Base-by-base conservation (phyloP, 345 rosid genomes). In the Heritiera fomes region DNA sequence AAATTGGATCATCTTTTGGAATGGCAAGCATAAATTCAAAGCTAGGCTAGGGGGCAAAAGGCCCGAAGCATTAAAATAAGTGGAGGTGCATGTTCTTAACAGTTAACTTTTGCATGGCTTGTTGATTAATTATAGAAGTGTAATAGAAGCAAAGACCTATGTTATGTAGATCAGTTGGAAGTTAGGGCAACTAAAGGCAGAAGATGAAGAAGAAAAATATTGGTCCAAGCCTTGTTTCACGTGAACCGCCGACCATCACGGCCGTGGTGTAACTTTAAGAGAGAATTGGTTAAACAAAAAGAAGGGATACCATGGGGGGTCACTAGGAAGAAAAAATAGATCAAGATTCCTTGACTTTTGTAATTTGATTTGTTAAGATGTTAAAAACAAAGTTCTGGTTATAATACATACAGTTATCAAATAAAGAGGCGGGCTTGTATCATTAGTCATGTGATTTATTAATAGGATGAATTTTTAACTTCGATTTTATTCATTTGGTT, bases 191-290 rank as follows among this genome's bases (percentile, higher is more conserved):
- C 15, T 5, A 45, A 15, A 71, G n/a, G 23, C 5, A 47, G 20
- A 66, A 41, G 43, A 41, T n/a, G 18, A 45, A 32, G 65, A 52
- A 66, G 73, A 14, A 50, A 12, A 7, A 50, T 60, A 73, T 40
- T 75, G 72, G 84, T 47, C 82, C 76, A 85, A 79, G 3, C 87
- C 80, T 89, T 77, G 89, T 56, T 84, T 83, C 90, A 71, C 79
- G 90, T 87, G 87, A 87, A 81, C 81, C 84, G 88, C 87, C 92
- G 91, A 82, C 78, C 80, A 89, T 89, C 88, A 89, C 92, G 92
- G 84, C 13, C 58, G 1, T 77, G 78, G 74, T 73, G 75, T 82
- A 71, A 84, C 84, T 85, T 85, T 80, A 66, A 34, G 69, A 17
- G 11, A 75, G 20, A n/a, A 75, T 58, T 17, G 40, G 59, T 47